Percentiles rank a stretch among this genome's conserved stretches.
phyloP scores from a whole-genome alignment of 169 alveolate species.

The Cyclospora cayetanensis region DNA sequence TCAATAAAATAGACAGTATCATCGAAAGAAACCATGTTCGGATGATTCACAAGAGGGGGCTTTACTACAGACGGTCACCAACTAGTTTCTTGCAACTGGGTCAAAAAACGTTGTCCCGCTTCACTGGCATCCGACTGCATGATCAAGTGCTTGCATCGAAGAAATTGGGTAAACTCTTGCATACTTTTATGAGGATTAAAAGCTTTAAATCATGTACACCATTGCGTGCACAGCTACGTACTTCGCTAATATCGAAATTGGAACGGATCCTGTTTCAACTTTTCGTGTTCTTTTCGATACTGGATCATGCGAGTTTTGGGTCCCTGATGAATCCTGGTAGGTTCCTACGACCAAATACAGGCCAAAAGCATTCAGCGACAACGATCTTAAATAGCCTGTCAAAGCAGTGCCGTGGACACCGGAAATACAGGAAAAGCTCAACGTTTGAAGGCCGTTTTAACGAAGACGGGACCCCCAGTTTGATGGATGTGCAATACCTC shows the following conservation, averaged over 20 bases:
- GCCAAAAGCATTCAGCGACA: not conserved
- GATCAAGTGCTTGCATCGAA: slow-evolving; percentile 72
- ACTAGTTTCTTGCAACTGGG: slow-evolving; percentile 55
- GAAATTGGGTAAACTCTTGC: slow-evolving; percentile 46
- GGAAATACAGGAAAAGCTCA: slow-evolving; percentile 58
- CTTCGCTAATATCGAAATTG: slow-evolving; percentile 72
- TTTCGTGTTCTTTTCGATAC: slow-evolving; percentile 75
- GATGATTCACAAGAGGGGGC: slow-evolving; percentile 11
- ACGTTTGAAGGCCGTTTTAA: slow-evolving; percentile 51
- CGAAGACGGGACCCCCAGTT: slow-evolving; percentile 61
- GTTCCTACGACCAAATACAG: not conserved
- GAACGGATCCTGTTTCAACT: slow-evolving; percentile 55
- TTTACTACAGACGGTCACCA: not conserved
- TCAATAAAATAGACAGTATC: slow-evolving; percentile 28
- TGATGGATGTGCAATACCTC: slow-evolving; percentile 70
- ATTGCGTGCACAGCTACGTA: slow-evolving; percentile 60
- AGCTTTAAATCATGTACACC: not conserved
- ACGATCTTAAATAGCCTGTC: slow-evolving; percentile 10
- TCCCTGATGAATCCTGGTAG: slow-evolving; percentile 74
- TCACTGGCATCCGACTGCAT: slow-evolving; percentile 65
- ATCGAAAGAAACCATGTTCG: slow-evolving; percentile 57
- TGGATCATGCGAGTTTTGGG: slow-evolving; percentile 77
- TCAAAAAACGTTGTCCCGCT: slow-evolving; percentile 26
- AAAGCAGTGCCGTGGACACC: slow-evolving; percentile 68
- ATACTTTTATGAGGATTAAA: not conserved